Evolutionary conservation across 768 basidiomycete genomes (phyloP), one percentile per base, ranked within the genome.

Genomic region (Calocera viscosa): DNA sequence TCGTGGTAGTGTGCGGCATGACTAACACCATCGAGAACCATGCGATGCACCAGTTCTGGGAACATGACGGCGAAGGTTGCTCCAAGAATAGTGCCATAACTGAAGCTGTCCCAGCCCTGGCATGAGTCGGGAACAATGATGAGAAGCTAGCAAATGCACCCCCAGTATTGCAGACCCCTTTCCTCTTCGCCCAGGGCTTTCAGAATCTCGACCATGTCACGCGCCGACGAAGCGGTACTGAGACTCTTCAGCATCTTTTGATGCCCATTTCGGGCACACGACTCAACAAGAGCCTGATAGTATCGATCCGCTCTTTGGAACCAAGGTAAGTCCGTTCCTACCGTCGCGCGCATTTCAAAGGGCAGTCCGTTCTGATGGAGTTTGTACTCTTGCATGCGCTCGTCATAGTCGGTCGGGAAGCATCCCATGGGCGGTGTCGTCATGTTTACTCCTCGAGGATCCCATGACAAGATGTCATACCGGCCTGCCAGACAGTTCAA

Each of bases 1-100:
- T 26, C 11, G 24, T 49, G 24, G 22, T 49, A 49, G 24, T 16
- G 24, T 16, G 49, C 14, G 11, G 49, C 65, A 39, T 66, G 28
- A 12, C 33, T 49, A 10, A 66, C 65, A 32, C 65, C 65, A 66
- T 66, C 65, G 12, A 66, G 30, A 16, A 66, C 47, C 65, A 66
- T 66, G 7, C 41, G 65, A 10, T 49, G 43, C 30, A 66, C 47
- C 65, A 49, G 28, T 10, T 38, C 30, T 3, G 65, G 65, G 30
- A 49, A 53, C 43, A 66, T 66, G 5, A 43, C 65, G 5, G 65
- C 65, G 30, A 66, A 66, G 19, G 43, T 34, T 38, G 43, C 43
- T 14, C 65, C 65, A n/a, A 66, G 65, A n/a, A 66, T 35, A 3
- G 65, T 66, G 2, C 65, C 65, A 32, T 66, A 66, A 28, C 65